Evolutionary conservation across 805 yeast genomes (phyloP), one percentile per base, ranked within the genome.

Genomic region (Myxozyma melibiosi): DNA sequence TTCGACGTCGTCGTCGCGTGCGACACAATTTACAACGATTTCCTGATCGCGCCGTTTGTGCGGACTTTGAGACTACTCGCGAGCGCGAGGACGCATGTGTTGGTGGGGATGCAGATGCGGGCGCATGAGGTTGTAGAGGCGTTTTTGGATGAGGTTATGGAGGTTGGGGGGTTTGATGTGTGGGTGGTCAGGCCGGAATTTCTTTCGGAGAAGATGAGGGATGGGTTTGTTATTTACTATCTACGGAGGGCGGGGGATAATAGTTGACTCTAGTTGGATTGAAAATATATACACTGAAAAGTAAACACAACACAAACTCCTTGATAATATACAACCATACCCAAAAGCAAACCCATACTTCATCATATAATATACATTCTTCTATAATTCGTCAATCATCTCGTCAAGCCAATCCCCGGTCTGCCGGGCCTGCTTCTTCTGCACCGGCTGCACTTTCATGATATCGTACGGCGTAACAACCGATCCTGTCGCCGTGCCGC

Each of bases 21-120:
- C 64, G 90, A 85, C 66, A 80, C 88, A 4, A 76, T 85, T 2
- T 85, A 85, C 71, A 85, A 85, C 65, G 85, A 81, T 53, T 84
- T 73, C 62, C 69, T 85, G 41, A 76, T 84, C 2, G 78, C 78
- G 0, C 76, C 70, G 54, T 77, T 85, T 56, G 69, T 84, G 14
- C 66, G 68, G 4, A 75, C 87, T 0, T 37, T 82, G 22, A 65
- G 67, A 24, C 50, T 56, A 25, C 58, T 81, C 22, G 68, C 78
- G 68, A 73, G 72, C 2, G 55, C 53, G 0, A 48, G 69, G 0
- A 69, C 80, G 0, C 74, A 73, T 3, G 72, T 75, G 0, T 64
- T 79, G 2, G 64, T 84, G 1, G 79, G 79, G 0, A 66, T 84
- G 48, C 89, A 85, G 61, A 62, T 84, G 55, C 68, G 90, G 57